Conservation (phyloP, 2,329 filamentous ascomycete genomes). For the Orbilia brochopaga region DNA sequence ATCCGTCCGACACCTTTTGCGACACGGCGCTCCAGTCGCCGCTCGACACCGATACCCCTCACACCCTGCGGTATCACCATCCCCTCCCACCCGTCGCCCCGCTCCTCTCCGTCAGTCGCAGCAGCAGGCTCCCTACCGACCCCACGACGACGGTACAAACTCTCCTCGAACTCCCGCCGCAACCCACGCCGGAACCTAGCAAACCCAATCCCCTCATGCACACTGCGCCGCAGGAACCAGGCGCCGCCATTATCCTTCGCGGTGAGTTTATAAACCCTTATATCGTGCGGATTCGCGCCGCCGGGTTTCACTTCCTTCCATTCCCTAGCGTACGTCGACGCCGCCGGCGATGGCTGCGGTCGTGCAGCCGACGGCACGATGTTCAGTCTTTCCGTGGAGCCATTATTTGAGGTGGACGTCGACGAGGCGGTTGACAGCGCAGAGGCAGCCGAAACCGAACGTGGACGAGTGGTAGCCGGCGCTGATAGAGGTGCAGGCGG, state of each 20-base stretch:
- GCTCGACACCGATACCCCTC: slow-evolving; percentile 83
- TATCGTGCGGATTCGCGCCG: slow-evolving; percentile 74
- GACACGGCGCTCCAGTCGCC: slow-evolving; percentile 69
- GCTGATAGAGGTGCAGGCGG: slow-evolving; percentile 18
- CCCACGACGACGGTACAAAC: slow-evolving; percentile 22
- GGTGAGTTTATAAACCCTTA: slow-evolving; percentile 79
- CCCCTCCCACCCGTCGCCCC: slow-evolving; percentile 15
- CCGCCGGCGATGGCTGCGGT: slow-evolving; percentile 2
- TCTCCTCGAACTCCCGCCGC: slow-evolving; percentile 71
- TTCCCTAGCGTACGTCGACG: slow-evolving; percentile 62
- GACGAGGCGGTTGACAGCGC: not conserved
- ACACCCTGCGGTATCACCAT: slow-evolving; percentile 58
- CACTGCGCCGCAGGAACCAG: slow-evolving; percentile 86
- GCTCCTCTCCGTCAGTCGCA: slow-evolving; percentile 18
- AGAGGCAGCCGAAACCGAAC: not conserved
- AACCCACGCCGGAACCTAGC: slow-evolving; percentile 78
- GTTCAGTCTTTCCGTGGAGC: slow-evolving; percentile 10
- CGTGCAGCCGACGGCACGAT: slow-evolving; percentile 22
- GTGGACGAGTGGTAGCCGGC: not conserved
- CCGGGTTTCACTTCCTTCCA: slow-evolving; percentile 86
- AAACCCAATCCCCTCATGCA: slow-evolving; percentile 80
- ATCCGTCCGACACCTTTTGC: slow-evolving; percentile 68
- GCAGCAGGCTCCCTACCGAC: slow-evolving; percentile 11
- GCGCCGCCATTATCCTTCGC: slow-evolving; percentile 81
- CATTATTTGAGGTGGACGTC: not conserved